Percentiles rank a stretch among this genome's conserved stretches.
phyloP scores from a whole-genome alignment of 164 flowering plant genomes.

The Nymphaea colorata region DNA sequence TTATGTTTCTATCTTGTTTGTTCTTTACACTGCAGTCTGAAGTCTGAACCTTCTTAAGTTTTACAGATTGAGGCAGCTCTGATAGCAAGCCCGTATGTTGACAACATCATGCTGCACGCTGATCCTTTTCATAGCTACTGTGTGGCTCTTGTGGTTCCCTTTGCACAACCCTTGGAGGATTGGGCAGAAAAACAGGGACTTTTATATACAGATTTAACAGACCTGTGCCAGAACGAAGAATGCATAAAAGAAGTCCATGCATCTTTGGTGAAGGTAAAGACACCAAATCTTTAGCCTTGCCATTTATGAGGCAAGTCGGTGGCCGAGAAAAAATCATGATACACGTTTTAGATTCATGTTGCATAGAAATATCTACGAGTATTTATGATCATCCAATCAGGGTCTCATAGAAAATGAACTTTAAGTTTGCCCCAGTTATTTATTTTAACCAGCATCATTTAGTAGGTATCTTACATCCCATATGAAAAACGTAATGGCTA shows the following conservation, averaged over 20 bases:
- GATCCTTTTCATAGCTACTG: constrained; percentile 86
- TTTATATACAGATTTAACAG: constrained; percentile 35
- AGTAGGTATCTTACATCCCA: too few species aligned
- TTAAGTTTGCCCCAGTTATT: too few species aligned
- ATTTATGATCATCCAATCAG: too few species aligned
- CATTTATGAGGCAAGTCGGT: too few species aligned
- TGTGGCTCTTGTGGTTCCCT: constrained; percentile 87
- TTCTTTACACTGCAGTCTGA: not conserved
- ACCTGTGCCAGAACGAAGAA: constrained; percentile 61
- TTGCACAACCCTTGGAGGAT: constrained; percentile 45
- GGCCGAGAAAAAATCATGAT: too few species aligned
- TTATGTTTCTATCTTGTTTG: not conserved
- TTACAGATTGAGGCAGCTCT: constrained; percentile 89
- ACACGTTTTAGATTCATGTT: too few species aligned
- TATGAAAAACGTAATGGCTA: too few species aligned
- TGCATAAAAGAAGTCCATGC: constrained; percentile 60
- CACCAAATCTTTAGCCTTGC: not conserved
- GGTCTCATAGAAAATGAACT: too few species aligned
- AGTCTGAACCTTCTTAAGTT: not conserved
- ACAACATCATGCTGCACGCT: constrained; percentile 87
- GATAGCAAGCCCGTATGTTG: constrained; percentile 61
- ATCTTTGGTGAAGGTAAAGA: constrained; percentile 60
- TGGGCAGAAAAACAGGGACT: constrained; percentile 69
- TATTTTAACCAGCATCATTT: too few species aligned
- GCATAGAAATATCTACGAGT: too few species aligned